phyloP scores from a whole-genome alignment of 257 asterid genomes.

The Fraxinus quadrangulata region DNA sequence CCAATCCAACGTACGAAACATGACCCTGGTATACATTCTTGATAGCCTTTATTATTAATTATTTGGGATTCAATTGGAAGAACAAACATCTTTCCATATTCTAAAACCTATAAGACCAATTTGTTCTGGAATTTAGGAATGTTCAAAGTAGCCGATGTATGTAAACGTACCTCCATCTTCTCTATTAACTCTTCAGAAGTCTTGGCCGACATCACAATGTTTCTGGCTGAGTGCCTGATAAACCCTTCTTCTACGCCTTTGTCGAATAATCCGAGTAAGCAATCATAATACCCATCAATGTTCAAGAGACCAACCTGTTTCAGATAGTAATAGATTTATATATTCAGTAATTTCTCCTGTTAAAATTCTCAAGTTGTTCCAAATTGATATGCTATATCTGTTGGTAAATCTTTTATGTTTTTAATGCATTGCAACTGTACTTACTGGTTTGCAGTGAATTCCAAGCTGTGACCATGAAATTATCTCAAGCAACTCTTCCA shows the following conservation, averaged over 20 bases:
- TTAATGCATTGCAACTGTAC: slow-evolving; percentile 9
- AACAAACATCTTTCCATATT: too few species aligned
- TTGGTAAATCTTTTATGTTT: not conserved
- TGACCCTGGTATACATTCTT: not conserved
- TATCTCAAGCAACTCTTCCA: slow-evolving; percentile 73
- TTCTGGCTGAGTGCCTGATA: slow-evolving; percentile 50
- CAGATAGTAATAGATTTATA: not conserved
- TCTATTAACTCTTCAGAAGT: slow-evolving; percentile 49
- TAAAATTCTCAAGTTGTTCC: not conserved
- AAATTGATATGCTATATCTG: not conserved
- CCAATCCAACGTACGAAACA: not conserved
- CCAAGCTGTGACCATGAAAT: slow-evolving; percentile 61
- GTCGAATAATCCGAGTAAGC: slow-evolving; percentile 62
- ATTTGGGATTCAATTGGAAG: too few species aligned
- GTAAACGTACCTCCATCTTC: slow-evolving; percentile 55
- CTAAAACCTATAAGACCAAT: not conserved
- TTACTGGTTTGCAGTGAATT: slow-evolving; percentile 51
- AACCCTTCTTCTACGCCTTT: slow-evolving; percentile 69
- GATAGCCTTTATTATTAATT: not conserved
- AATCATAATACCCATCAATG: slow-evolving; percentile 60
- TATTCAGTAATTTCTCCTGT: not conserved
- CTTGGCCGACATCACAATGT: slow-evolving; percentile 53
- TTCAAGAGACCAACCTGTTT: slow-evolving; percentile 63
- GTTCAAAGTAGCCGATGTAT: not conserved
- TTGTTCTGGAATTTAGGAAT: not conserved